Conservation (phyloP, 2,329 filamentous ascomycete species). For the Monosporascus cannonballus region DNA sequence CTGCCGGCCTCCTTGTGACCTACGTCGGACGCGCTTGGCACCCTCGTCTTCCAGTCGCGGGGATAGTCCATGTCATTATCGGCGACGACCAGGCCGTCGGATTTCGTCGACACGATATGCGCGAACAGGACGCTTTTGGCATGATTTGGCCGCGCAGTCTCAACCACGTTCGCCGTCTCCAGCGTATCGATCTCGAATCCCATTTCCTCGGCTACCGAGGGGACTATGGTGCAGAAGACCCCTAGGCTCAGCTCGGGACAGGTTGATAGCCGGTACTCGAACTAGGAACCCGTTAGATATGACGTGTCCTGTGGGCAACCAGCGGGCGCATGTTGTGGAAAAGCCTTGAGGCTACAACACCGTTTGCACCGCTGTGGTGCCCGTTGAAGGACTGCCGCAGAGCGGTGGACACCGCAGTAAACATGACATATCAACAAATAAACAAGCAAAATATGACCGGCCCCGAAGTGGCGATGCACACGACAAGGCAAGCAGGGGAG, state of each 20-base stretch:
- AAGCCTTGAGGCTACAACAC: neutral
- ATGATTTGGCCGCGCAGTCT: conserved; percentile 52
- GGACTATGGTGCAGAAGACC: conserved; percentile 63
- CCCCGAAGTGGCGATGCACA: neutral
- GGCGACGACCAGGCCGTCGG: conserved; percentile 54
- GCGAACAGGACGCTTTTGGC: conserved; percentile 61
- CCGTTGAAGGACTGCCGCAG: no score
- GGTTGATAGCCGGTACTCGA: conserved; percentile 67
- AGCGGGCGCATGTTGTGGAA: neutral
- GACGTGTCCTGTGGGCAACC: no score
- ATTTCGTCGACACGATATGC: conserved; percentile 72
- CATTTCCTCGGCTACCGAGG: conserved; percentile 32
- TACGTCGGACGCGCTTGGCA: conserved; percentile 36
- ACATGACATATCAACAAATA: neutral
- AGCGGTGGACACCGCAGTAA: neutral
- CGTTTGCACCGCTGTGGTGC: neutral
- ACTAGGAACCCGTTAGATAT: conserved; percentile 37
- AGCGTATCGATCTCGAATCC: conserved; percentile 48
- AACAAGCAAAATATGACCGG: neutral
- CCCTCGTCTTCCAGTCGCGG: conserved; percentile 53
- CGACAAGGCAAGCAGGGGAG: neutral
- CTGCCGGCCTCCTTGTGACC: conserved; percentile 69
- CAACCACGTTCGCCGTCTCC: conserved; percentile 48
- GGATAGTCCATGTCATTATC: conserved; percentile 75
- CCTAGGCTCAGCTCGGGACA: conserved; percentile 76